Conservation (phyloP, 345 rosid genomes). For the Pugionium dolabratum region DNA sequence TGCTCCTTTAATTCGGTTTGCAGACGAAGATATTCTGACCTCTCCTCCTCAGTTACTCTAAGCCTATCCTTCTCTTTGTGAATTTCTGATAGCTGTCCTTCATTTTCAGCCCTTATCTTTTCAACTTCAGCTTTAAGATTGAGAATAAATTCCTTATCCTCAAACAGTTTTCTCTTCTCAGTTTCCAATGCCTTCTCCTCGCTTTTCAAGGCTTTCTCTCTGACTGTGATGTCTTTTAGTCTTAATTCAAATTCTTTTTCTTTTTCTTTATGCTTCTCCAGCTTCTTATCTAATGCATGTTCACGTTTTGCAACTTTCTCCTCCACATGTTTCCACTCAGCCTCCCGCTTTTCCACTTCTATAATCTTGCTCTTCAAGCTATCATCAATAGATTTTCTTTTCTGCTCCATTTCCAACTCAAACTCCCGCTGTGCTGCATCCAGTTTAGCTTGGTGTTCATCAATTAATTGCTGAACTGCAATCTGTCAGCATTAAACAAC, state of each 20-base stretch:
- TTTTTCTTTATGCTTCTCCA: too few relatives aligned
- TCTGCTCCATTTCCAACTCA: too few relatives aligned
- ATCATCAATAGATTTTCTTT: too few relatives aligned
- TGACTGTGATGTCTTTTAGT: conserved; percentile 60
- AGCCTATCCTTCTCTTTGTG: conserved; percentile 61
- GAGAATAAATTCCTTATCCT: conserved; percentile 60
- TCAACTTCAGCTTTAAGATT: conserved; percentile 65
- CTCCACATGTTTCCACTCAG: too few relatives aligned
- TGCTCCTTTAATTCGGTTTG: conserved; percentile 76
- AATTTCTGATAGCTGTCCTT: conserved; percentile 59
- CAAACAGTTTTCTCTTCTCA: conserved; percentile 52
- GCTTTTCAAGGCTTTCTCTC: conserved; percentile 62
- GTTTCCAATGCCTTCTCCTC: conserved; percentile 68
- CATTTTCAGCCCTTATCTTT: conserved; percentile 63
- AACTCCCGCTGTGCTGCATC: conserved; percentile 66
- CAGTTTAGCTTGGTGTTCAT: conserved; percentile 73
- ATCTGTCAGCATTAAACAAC: conserved; percentile 47
- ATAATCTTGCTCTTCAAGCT: too few relatives aligned
- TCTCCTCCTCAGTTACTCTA: too few relatives aligned
- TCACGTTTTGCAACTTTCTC: too few relatives aligned
- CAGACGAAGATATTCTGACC: too few relatives aligned
- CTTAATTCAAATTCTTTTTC: too few relatives aligned
- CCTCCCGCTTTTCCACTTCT: too few relatives aligned
- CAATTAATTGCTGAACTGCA: conserved; percentile 74
- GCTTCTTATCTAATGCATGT: too few relatives aligned